Percentiles rank a stretch among this genome's conserved stretches.
Evolutionary conservation across 352 stramenopile genomes (phyloP).

Genomic region (Pythium chondricola): DNA sequence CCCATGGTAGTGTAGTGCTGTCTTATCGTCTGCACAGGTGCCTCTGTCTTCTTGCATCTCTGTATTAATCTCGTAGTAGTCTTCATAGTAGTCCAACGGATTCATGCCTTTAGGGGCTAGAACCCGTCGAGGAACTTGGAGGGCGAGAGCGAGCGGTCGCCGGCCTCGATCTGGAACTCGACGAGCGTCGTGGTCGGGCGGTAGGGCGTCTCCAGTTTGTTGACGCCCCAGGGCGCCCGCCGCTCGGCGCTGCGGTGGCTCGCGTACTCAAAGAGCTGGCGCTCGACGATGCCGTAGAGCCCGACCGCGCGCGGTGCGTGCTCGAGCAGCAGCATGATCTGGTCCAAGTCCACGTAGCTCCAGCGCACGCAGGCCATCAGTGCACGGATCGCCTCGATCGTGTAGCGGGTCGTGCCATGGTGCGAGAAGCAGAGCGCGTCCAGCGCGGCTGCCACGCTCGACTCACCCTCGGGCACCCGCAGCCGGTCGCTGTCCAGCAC

Average conservation of each 20-base stretch:
- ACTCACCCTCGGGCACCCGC: conserved; percentile 47
- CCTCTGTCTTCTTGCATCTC: too few species aligned
- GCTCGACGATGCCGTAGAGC: conserved; percentile 56
- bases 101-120: too few species aligned
- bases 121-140: conserved; percentile 24
- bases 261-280: conserved; percentile 14
- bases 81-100: too few species aligned
- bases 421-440: conserved; percentile 27
- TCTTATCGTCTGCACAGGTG: too few species aligned
- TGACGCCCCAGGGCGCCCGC: conserved; percentile 14
- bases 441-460: conserved; percentile 34
- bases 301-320: conserved; percentile 31
- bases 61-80: too few species aligned
- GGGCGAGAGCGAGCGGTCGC: conserved; percentile 30
- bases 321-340: conserved; percentile 48
- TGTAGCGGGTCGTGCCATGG: conserved; percentile 11
- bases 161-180: conserved; percentile 61
- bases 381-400: conserved; percentile 31
- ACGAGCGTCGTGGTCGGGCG: conserved; percentile 25
- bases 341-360: conserved; percentile 49
- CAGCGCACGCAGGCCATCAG: conserved; percentile 62
- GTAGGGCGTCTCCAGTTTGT: conserved; percentile 18
- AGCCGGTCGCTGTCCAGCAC: conserved; percentile 58
- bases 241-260: not conserved
- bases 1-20: too few species aligned